Percentiles rank a stretch among this genome's conserved stretches.
phyloP scores from a whole-genome alignment of 345 rosid species.

The Eucalyptus victrix region DNA sequence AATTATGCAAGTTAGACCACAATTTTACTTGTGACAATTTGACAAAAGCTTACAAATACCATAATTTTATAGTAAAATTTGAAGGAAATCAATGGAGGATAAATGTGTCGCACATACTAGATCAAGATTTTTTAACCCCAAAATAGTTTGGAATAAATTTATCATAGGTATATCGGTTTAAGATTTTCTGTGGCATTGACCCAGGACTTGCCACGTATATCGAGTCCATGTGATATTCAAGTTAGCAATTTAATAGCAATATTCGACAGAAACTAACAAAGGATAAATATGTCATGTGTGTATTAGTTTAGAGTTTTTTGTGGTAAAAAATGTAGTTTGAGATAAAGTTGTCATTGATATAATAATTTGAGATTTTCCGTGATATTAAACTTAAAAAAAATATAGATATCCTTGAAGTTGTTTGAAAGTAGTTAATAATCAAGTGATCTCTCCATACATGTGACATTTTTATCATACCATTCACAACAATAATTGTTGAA shows the following conservation, averaged over 20 bases:
- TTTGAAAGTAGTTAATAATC: not conserved
- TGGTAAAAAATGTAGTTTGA: not conserved
- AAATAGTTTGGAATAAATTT: no score
- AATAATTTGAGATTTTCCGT: not conserved
- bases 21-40: not conserved
- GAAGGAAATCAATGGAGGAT: not conserved
- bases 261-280: no score
- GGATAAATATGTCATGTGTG: accelerated
- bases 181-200: accelerated
- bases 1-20: not conserved
- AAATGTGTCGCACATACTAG: not conserved
- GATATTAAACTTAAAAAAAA: no score
- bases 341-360: not conserved
- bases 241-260: no score
- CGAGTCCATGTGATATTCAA: not conserved
- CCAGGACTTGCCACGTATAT: not conserved
- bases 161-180: accelerated
- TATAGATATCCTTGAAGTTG: no score
- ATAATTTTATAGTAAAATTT: no score
- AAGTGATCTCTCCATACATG: not conserved
- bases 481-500: not conserved
- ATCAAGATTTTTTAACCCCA: no score
- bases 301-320: no score
- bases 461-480: not conserved
- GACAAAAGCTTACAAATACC: not conserved